Evolutionary conservation across 2,329 filamentous ascomycete genomes (phyloP).

Genomic region (Paraphoma chrysanthemicola): DNA sequence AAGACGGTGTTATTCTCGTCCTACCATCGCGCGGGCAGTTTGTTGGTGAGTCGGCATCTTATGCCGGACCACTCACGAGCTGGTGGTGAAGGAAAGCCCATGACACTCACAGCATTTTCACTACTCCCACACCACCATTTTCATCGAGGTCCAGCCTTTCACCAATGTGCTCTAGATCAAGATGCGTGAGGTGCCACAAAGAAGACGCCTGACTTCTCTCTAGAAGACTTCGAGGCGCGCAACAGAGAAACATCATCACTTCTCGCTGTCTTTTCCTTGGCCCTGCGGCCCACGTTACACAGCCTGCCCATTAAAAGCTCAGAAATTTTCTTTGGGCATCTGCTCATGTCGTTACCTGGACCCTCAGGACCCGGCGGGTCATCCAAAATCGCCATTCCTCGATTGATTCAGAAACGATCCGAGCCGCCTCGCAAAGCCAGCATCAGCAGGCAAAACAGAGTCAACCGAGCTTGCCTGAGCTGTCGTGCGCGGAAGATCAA

Average conservation of each 20-base stretch:
- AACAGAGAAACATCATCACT: background rate
- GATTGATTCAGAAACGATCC: slow-evolving; percentile 23
- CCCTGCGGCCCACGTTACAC: too few relatives aligned
- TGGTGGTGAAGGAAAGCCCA: background rate
- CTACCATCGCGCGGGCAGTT: background rate
- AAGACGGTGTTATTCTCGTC: background rate
- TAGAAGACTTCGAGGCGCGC: background rate
- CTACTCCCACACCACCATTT: background rate
- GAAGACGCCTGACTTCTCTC: background rate
- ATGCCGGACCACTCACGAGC: background rate
- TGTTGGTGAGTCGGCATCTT: background rate
- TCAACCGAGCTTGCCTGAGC: slow-evolving; percentile 40
- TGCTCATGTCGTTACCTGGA: slow-evolving; percentile 4
- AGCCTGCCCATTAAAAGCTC: too few relatives aligned
- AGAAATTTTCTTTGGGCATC: background rate
- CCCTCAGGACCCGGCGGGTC: background rate
- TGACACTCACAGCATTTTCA: background rate
- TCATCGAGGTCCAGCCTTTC: background rate
- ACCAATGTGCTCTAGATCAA: background rate
- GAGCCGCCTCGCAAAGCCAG: slow-evolving; percentile 19
- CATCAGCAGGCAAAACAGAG: slow-evolving; percentile 23
- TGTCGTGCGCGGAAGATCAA: slow-evolving; percentile 48
- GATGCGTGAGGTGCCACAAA: background rate
- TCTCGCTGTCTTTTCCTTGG: background rate
- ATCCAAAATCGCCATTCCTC: slow-evolving; percentile 36